A percentile compares a stretch with the other conserved stretches of the same genome.
phyloP scores from a whole-genome alignment of 306 rosid genomes.

The Potentilla sterilis region DNA sequence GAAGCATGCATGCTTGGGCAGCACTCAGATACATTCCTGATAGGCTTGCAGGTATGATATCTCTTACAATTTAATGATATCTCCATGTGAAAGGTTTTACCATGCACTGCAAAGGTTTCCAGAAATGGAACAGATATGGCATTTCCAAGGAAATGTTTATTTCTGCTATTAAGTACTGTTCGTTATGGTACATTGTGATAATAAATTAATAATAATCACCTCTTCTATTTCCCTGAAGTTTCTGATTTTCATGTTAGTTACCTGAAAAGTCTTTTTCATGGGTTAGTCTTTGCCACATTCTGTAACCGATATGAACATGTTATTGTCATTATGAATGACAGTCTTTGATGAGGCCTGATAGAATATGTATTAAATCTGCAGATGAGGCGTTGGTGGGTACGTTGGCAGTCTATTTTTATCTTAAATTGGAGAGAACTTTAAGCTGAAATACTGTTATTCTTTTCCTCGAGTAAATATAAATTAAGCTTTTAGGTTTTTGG shows the following conservation, averaged over 20 bases:
- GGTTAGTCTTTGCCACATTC: not conserved
- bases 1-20: conserved; percentile 98
- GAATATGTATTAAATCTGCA: not conserved
- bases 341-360: not conserved
- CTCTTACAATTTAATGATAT: conserved; percentile 9
- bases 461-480: not conserved
- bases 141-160: not conserved
- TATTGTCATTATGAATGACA: not conserved
- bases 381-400: not conserved
- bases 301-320: not conserved
- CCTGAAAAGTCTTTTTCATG: not conserved
- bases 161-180: not conserved
- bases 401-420: conserved; percentile 3
- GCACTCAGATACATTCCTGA: conserved; percentile 94
- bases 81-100: conserved; percentile 2
- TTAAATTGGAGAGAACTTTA: conserved; percentile 6
- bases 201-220: not conserved
- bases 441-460: conserved; percentile 21
- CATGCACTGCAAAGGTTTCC: not conserved
- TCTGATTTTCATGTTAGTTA: not conserved
- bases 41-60: conserved; percentile 67
- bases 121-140: not conserved
- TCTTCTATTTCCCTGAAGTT: not conserved
- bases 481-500: conserved; percentile 1
- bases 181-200: not conserved